Evolutionary conservation across 352 stramenopile genomes (phyloP).

Genomic region (Bremia lactucae): DNA sequence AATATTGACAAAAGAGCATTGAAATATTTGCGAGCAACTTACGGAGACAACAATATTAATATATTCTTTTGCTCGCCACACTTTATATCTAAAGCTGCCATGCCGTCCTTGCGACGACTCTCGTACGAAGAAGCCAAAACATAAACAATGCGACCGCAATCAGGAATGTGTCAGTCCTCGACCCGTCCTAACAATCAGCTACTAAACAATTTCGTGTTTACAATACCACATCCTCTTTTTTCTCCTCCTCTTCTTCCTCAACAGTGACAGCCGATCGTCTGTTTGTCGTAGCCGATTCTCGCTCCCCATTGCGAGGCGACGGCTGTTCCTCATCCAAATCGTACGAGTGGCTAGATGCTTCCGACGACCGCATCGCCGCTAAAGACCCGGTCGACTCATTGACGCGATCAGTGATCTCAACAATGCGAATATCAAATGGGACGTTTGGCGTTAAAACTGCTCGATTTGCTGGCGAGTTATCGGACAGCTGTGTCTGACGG

Average conservation of each 20-base stretch:
- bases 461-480: constrained; percentile 5
- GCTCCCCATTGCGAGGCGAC: constrained; percentile 18
- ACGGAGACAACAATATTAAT: too few species aligned
- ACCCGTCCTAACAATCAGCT: too few species aligned
- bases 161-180: too few species aligned
- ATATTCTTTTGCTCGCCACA: too few species aligned
- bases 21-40: too few species aligned
- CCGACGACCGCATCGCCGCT: neutral
- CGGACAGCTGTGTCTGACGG: constrained; percentile 6
- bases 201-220: constrained; percentile 17
- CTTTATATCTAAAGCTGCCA: too few species aligned
- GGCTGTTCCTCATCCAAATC: constrained; percentile 19
- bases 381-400: constrained; percentile 14
- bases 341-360: constrained; percentile 7
- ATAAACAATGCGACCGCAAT: too few species aligned
- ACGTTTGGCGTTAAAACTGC: constrained; percentile 14
- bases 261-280: constrained; percentile 12
- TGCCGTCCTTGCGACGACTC: too few species aligned
- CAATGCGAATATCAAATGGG: constrained; percentile 34
- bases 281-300: neutral
- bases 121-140: too few species aligned
- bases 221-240: constrained; percentile 14
- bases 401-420: constrained; percentile 32
- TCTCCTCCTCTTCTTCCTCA: constrained; percentile 31
- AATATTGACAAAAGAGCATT: too few species aligned